Base-by-base conservation (phyloP, 495 filamentous ascomycete genomes). In the Aspergillus diversus region DNA sequence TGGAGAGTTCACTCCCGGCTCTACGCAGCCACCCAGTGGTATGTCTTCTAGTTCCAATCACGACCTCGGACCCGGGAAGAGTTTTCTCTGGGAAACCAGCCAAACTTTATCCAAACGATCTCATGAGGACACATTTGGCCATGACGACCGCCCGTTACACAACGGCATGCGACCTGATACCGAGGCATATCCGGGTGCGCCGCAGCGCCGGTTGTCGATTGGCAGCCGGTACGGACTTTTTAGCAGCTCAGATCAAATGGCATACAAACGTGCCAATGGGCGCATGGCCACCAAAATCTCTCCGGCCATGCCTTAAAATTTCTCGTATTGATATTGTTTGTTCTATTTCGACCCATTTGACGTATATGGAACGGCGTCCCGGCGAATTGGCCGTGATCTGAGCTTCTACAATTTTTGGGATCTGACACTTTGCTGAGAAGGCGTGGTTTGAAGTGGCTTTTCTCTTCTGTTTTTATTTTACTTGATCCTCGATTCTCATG, bases 111-210 rank as follows among this genome's bases (percentile, higher is more conserved):
- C 69, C 43, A 81, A 81, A 50, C 73, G 79, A 16, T 68, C 72
- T 0, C 74, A 81, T 55, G 77, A 77, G 51, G 77, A 81, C 42
- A 71, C 77, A 3, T 81, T 81, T 47, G 79, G 77, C 3, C 63
- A 68, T 42, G 73, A 78, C 54, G 75, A 81, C 0, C 72, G 76
- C 15, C 69, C 81, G 5, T 74, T 84, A 50, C 73, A 78, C 51
- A 82, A 86, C 65, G 83, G 83, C 53, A 81, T 80, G 76, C 81
- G 84, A 27, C 81, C 81, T 8, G 74, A 77, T 54, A 68, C 66
- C n/a, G 74, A 79, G 15, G 53, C 70, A 16, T 71, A 75, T 55
- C 59, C 71, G 4, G 64, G 47, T 52, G 57, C 56, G 0, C 66
- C 37, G 53, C 43, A 69, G 39, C 75, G 72, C 15, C 68, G 76